These are phyloP conservation scores for Chloromonas sp. DNA, from an alignment of 163 green algal genomes.

Conservation along the genomic window DNA sequence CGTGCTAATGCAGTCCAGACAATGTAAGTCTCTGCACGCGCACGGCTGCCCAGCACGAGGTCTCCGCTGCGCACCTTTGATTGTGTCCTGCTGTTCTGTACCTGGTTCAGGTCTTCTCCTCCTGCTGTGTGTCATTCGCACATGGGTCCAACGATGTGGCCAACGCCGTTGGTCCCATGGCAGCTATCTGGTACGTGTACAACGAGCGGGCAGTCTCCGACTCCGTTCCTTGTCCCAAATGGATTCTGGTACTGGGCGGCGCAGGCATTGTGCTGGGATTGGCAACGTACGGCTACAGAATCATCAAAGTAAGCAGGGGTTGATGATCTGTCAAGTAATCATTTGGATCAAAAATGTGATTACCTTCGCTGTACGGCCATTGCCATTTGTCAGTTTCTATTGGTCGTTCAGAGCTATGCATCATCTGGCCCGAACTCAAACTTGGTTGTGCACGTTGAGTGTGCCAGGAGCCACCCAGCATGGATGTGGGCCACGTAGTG, in stretches of 20 bases:
- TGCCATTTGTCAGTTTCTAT: no score
- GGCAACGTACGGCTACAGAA: slow-evolving; percentile 46
- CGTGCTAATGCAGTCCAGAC: no score
- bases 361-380: no score
- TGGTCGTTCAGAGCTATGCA: background rate
- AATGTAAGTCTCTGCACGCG: no score
- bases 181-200: slow-evolving; percentile 37
- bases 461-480: no score
- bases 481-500: no score
- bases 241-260: slow-evolving; percentile 33
- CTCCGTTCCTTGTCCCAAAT: slow-evolving; percentile 16
- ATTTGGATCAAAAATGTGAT: no score
- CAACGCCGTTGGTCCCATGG: slow-evolving; percentile 29
- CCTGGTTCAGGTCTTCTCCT: slow-evolving; percentile 46
- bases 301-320: slow-evolving; percentile 12
- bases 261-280: slow-evolving; percentile 51
- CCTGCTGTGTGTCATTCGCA: slow-evolving; percentile 55
- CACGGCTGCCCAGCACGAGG: no score
- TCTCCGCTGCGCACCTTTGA: no score
- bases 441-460: no score
- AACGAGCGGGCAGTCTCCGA: slow-evolving; percentile 27
- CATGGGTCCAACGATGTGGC: slow-evolving; percentile 43
- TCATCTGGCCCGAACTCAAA: background rate
- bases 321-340: background rate
- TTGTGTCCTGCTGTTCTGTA: background rate